Conservation (phyloP, 2,329 filamentous ascomycete genomes). For the Colletotrichum sp. region DNA sequence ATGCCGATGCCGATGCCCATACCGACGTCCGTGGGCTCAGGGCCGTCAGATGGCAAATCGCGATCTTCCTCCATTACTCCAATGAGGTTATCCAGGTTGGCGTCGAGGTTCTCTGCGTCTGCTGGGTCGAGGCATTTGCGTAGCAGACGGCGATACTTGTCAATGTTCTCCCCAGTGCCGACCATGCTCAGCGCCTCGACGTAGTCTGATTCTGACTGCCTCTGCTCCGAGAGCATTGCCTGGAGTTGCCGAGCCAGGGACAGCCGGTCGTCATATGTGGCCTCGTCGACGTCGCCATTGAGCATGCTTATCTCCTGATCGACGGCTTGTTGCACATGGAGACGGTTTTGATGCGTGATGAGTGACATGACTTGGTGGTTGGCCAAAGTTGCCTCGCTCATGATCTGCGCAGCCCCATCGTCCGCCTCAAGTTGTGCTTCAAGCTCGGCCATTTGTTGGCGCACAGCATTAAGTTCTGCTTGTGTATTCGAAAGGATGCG, state of each 20-base stretch:
- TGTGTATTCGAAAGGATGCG: slow-evolving; percentile 71
- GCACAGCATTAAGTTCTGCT: slow-evolving; percentile 67
- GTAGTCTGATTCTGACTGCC: slow-evolving; percentile 69
- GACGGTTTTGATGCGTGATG: slow-evolving; percentile 57
- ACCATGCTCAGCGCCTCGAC: slow-evolving; percentile 71
- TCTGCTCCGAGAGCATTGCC: slow-evolving; percentile 63
- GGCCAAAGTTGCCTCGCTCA: slow-evolving; percentile 54
- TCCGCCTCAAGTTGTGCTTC: slow-evolving; percentile 61
- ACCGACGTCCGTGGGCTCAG: slow-evolving; percentile 30
- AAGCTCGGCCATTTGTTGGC: slow-evolving; percentile 64
- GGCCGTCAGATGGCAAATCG: slow-evolving; percentile 45
- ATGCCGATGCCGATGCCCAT: slow-evolving; percentile 17
- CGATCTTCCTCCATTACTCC: slow-evolving; percentile 68
- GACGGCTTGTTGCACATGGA: slow-evolving; percentile 57
- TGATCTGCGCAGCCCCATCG: slow-evolving; percentile 54
- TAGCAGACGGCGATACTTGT: slow-evolving; percentile 74
- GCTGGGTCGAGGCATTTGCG: slow-evolving; percentile 71
- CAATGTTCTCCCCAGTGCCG: slow-evolving; percentile 75
- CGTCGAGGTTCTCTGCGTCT: slow-evolving; percentile 72
- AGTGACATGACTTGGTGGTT: slow-evolving; percentile 56
- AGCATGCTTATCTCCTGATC: slow-evolving; percentile 54
- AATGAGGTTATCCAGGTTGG: slow-evolving; percentile 65
- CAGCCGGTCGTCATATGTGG: slow-evolving; percentile 60
- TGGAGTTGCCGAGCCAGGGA: slow-evolving; percentile 63
- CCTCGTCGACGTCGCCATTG: slow-evolving; percentile 50